A percentile compares a stretch with the other conserved stretches of the same genome.
phyloP scores from a whole-genome alignment of 768 basidiomycete genomes.

The Pisolithus sp. region DNA sequence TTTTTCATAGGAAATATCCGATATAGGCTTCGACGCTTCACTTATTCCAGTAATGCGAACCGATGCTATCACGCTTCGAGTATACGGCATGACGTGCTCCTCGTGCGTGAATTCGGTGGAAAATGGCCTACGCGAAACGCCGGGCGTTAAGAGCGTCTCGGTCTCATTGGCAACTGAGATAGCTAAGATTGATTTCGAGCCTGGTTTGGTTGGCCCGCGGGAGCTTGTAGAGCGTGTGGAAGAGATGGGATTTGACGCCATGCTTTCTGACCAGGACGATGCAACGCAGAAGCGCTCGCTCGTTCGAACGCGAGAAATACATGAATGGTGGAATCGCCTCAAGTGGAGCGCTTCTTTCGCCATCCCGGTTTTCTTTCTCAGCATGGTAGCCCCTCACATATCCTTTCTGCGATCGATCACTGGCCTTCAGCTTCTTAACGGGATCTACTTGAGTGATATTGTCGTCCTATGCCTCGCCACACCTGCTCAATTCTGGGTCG shows the following conservation, averaged over 20 bases:
- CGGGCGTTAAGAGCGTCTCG: constrained; percentile 67
- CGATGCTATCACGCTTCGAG: constrained; percentile 66
- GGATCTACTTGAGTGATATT: constrained; percentile 78
- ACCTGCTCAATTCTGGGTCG: constrained; percentile 91
- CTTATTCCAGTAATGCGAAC: constrained; percentile 58
- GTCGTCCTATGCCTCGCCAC: constrained; percentile 73
- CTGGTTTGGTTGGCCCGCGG: constrained; percentile 64
- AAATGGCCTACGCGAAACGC: constrained; percentile 55
- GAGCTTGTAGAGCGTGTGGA: constrained; percentile 85
- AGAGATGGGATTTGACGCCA: constrained; percentile 87
- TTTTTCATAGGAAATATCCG: constrained; percentile 70
- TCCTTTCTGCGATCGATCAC: constrained; percentile 51
- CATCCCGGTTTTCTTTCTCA: constrained; percentile 88
- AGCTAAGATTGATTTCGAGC: constrained; percentile 72
- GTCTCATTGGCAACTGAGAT: constrained; percentile 74
- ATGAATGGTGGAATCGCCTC: constrained; percentile 83
- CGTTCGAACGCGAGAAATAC: constrained; percentile 83
- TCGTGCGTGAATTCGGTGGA: constrained; percentile 78
- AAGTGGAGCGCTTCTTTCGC: constrained; percentile 71
- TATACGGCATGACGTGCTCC: constrained; percentile 91
- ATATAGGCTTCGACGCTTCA: constrained; percentile 88
- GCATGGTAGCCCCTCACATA: constrained; percentile 76
- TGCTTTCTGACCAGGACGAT: constrained; percentile 74
- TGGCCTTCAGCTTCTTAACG: constrained; percentile 46
- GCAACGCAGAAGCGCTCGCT: constrained; percentile 82